Conservation (phyloP, 2,329 filamentous ascomycete genomes). For the Cytospora leucostoma region DNA sequence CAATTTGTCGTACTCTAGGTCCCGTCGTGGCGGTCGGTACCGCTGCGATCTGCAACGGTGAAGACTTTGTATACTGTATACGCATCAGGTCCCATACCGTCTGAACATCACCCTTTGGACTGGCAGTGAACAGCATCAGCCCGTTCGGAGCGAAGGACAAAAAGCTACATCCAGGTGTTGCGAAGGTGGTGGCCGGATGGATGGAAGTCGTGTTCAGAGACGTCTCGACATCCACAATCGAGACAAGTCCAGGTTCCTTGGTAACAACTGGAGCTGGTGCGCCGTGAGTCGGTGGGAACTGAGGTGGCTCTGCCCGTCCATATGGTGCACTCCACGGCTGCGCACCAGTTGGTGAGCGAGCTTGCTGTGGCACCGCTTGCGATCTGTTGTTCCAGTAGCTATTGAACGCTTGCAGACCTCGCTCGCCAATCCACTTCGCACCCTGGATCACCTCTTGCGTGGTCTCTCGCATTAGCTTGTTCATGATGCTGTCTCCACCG, state of each 20-base stretch:
- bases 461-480: slow-evolving; percentile 75
- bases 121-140: slow-evolving; percentile 74
- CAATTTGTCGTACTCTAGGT: slow-evolving; percentile 75
- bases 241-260: slow-evolving; percentile 73
- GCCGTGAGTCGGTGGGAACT: slow-evolving; percentile 78
- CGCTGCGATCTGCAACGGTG: slow-evolving; percentile 55
- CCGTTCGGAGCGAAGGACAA: slow-evolving; percentile 76
- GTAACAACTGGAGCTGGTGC: slow-evolving; percentile 56
- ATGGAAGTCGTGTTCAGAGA: slow-evolving; percentile 55
- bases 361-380: slow-evolving; percentile 45
- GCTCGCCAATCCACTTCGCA: slow-evolving; percentile 75
- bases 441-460: slow-evolving; percentile 77
- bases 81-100: slow-evolving; percentile 79
- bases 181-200: slow-evolving; percentile 71
- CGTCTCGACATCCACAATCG: slow-evolving; percentile 69
- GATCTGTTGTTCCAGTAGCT: slow-evolving; percentile 70
- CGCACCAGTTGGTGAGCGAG: slow-evolving; percentile 47
- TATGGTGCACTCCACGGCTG: slow-evolving; percentile 51
- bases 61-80: slow-evolving; percentile 63
- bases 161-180: slow-evolving; percentile 76
- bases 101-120: slow-evolving; percentile 80
- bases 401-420: slow-evolving; percentile 76
- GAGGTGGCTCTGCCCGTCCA: slow-evolving; percentile 49
- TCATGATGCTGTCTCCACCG: slow-evolving; percentile 69
- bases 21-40: slow-evolving; percentile 48